A percentile compares a stretch with the other conserved stretches of the same genome.
These are phyloP conservation scores for Effrenium voratum DNA, from an alignment of 73 alveolate genomes.

Conservation along the genomic window DNA sequence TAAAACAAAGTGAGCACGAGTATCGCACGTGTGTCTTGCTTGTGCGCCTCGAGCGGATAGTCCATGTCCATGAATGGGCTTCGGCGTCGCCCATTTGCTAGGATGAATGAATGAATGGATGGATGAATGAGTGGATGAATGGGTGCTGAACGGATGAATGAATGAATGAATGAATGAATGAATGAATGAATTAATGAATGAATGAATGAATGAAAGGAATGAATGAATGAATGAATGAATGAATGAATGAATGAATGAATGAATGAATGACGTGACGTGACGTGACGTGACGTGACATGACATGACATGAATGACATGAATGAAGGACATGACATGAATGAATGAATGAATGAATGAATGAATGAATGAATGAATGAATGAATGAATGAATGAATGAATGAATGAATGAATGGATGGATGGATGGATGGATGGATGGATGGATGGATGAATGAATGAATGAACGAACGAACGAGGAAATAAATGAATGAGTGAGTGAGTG, in stretches of 20 bases:
- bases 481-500: background rate
- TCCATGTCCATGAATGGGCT: no score
- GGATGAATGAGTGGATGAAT: background rate
- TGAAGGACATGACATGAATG: background rate
- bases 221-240: background rate
- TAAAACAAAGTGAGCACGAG: no score
- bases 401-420: background rate
- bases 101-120: background rate
- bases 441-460: conserved; percentile 9
- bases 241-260: conserved; percentile 18
- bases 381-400: conserved; percentile 13
- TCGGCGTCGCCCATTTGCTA: no score
- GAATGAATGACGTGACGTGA: background rate
- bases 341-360: conserved; percentile 46
- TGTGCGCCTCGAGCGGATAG: no score
- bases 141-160: background rate
- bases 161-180: conserved; percentile 19
- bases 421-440: background rate
- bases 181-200: conserved; percentile 27
- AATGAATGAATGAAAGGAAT: conserved; percentile 8
- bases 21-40: no score
- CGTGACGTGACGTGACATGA: background rate
- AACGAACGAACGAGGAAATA: no score
- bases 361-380: background rate
- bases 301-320: conserved; percentile 9